Percentiles rank a stretch among this genome's conserved stretches.
Conservation (phyloP, 2,329 filamentous ascomycete genomes). For the Fusarium continuum region DNA sequence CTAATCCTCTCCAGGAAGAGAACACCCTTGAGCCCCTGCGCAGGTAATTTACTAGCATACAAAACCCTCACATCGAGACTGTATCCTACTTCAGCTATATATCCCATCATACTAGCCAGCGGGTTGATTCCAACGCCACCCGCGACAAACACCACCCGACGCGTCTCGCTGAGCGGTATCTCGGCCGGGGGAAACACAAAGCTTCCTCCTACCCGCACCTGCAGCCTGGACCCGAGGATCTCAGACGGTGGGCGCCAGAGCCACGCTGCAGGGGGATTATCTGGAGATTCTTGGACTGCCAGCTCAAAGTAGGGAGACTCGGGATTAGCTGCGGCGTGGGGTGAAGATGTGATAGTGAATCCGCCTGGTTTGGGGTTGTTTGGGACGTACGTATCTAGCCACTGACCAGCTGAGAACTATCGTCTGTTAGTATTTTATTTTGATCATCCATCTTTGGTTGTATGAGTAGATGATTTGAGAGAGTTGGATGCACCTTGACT, state of each 20-base stretch:
- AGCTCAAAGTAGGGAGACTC: conserved; percentile 72
- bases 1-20: conserved; percentile 62
- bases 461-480: neutral
- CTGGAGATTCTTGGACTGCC: conserved; percentile 76
- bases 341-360: conserved; percentile 86
- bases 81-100: conserved; percentile 56
- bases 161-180: conserved; percentile 53
- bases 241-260: conserved; percentile 69
- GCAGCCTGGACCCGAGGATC: conserved; percentile 67
- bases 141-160: conserved; percentile 75
- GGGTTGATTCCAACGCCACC: conserved; percentile 88
- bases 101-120: conserved; percentile 76
- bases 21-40: conserved; percentile 48
- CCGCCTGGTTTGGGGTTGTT: conserved; percentile 76
- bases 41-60: conserved; percentile 63
- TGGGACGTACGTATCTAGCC: conserved; percentile 85
- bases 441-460: neutral
- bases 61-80: conserved; percentile 64
- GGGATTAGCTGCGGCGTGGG: conserved; percentile 60
- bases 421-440: neutral
- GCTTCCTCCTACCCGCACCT: conserved; percentile 79
- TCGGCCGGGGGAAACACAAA: conserved; percentile 78
- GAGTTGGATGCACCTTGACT: conserved; percentile 55
- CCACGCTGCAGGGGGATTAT: conserved; percentile 79
- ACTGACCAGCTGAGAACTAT: conserved; percentile 84